Base-by-base conservation (phyloP, 2,329 filamentous ascomycete genomes). In the Neophaeococcomyces mojaviensis region DNA sequence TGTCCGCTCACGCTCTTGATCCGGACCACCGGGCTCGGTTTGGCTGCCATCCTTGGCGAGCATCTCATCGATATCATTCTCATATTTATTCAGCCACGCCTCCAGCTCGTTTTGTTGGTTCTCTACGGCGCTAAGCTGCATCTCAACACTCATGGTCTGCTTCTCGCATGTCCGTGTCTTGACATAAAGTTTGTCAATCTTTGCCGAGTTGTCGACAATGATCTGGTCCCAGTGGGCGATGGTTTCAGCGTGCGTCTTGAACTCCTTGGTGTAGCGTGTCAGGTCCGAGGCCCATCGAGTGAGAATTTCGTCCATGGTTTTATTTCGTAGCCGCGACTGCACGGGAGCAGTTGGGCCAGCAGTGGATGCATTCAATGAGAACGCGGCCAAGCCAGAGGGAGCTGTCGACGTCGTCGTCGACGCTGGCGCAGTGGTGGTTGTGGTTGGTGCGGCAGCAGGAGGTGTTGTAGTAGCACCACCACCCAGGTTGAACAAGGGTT, bases 231-330 rank as follows among this genome's bases (percentile, higher is more conserved):
- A 98, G 36, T 78, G 76, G 10, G 88, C 85, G 12, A 97, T 87
- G 53, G 88, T 84, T 50, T 82, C 78, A 3, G 94, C 90, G 64
- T 97, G 88, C 28, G 84, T 78, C 62, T 94, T 88, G 70, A 97
- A 98, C 49, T 94, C 88, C 64, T 95, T 94, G 61, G 97, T 90
- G 61, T 98, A 96, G 61, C 94, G 94, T 44, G 88, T 85, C 40
- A 98, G 73, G 61, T 97, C 92, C 0, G 88, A 88, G 2, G 92
- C 92, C 92, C 92, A 98, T 26, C 88, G 82, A 3, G 88, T 96
- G 55, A 98, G 88, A 53, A 98, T 96, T 64, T 98, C 92, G 61
- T 98, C 92, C 86, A 98, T 96, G 0, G 90, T 95, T 70, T 95
- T 97, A 67, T 96, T 95, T 73, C 95, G 95, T 31, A 98, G 74